These are phyloP conservation scores for Magnolia sinica DNA, from an alignment of 164 flowering plant species.

Conservation along the genomic window DNA sequence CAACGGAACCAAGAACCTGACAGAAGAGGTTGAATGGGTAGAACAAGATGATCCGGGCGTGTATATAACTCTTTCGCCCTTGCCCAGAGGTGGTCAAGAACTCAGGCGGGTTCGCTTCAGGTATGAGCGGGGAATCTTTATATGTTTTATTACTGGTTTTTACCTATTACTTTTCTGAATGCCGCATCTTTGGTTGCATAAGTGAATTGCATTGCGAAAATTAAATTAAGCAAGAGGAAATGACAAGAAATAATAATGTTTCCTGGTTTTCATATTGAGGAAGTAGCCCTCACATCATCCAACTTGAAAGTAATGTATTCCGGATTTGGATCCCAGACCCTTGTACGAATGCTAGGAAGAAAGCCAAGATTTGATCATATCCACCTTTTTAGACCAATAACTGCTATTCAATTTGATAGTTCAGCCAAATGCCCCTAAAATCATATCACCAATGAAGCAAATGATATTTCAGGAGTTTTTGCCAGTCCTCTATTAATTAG, in stretches of 20 bases:
- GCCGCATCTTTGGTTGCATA: background rate
- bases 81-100: constrained; percentile 63
- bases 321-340: no score
- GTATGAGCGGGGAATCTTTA: constrained; percentile 26
- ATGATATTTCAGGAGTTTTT: background rate
- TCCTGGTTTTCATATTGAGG: background rate
- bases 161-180: no score
- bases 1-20: constrained; percentile 36
- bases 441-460: background rate
- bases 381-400: background rate
- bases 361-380: background rate
- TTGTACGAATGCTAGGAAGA: no score
- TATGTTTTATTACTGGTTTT: background rate
- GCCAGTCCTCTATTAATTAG: background rate
- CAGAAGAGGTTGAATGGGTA: constrained; percentile 50
- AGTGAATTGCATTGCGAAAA: background rate
- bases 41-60: constrained; percentile 87
- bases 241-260: background rate
- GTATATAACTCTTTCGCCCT: constrained; percentile 54
- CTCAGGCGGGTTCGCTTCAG: constrained; percentile 92
- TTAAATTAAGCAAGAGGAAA: background rate
- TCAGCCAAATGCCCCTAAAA: no score
- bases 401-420: background rate
- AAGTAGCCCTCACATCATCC: no score
- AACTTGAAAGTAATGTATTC: no score